Base-by-base conservation (phyloP, 352 stramenopile genomes). In the Globisporangium echinulatum region DNA sequence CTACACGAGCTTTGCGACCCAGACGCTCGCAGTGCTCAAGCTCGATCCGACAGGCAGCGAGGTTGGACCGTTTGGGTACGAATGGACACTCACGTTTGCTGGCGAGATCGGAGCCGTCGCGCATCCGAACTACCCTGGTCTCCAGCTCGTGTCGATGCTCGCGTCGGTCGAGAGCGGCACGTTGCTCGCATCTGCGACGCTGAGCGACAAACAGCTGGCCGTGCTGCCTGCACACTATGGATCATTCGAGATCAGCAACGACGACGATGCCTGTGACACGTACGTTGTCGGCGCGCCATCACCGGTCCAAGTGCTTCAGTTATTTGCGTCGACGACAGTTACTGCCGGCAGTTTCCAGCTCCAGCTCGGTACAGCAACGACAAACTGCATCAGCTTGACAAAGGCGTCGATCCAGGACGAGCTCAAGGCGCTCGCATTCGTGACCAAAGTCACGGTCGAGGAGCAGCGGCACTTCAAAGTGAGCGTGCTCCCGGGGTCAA, bases 1-100 rank as follows among this genome's bases (percentile, higher is more conserved):
- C 0, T 67, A 75, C 1, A 37, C 13, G 1, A 58, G 56, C 39
- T 86, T 77, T 52, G 74, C 60, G 7, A 54, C 17, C 0, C 70
- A 77, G 19, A 57, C 39, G 7, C 59, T 42, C 3, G 38, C 62
- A 17, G 19, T 88, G 15, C 54, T 91, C 3, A 74, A 71, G 37
- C 11, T 81, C 0, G 81, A 92, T 52, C 15, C 43, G 0, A 67
- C 62, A 15, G 80, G 82, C 2, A 72, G 52, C 17, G 62, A 73
- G 43, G 49, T 48, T 3, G 79, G 83, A 0, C 61, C 81, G 2
- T 74, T 63, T 48, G 83, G 83, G 4, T 92, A 91, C 56, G 61
- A 78, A 49, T 92, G 83, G 83, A 80, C 71, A 0, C 79, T 92
- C 52, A 77, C 74, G 0, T 92, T 91, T 51, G 49, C 60, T n/a